phyloP scores from a whole-genome alignment of 2,329 filamentous ascomycete species.

The Colletotrichum plurivorum region DNA sequence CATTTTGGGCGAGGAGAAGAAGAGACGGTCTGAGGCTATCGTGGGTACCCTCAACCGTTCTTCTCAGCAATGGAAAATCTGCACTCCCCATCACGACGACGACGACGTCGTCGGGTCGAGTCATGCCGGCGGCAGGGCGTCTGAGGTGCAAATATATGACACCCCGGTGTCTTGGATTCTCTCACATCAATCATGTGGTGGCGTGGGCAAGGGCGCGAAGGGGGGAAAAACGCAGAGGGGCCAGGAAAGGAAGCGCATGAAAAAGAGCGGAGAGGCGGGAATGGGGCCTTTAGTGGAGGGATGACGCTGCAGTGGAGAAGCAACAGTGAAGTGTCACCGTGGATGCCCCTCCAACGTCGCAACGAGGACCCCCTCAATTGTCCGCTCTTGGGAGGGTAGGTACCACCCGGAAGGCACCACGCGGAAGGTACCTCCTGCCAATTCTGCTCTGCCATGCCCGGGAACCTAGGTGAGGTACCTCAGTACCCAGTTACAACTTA shows the following conservation, averaged over 20 bases:
- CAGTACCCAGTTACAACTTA: too few relatives aligned
- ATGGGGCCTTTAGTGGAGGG: constrained; percentile 37
- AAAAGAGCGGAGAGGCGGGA: constrained; percentile 27
- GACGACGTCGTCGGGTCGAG: not conserved
- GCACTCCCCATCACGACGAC: not conserved
- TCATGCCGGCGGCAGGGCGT: not conserved
- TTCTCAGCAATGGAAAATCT: not conserved
- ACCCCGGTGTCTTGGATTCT: not conserved
- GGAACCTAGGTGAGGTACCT: too few relatives aligned
- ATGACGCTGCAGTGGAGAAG: constrained; percentile 38
- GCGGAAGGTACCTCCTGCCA: too few relatives aligned
- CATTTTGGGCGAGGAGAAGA: constrained; percentile 4
- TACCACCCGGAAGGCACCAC: too few relatives aligned
- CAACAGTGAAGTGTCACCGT: constrained; percentile 34
- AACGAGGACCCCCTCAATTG: not conserved
- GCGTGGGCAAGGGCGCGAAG: constrained; percentile 7
- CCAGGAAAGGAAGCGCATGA: constrained; percentile 9
- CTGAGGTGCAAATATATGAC: not conserved
- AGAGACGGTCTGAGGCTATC: constrained; percentile 29
- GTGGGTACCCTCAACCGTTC: constrained; percentile 16
- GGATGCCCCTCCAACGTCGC: constrained; percentile 22
- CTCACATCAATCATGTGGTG: not conserved
- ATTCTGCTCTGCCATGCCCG: too few relatives aligned
- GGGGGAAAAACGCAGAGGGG: not conserved
- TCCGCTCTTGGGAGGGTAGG: too few relatives aligned